These are phyloP conservation scores for Calonectria multiphialidica DNA, from an alignment of 2,329 filamentous ascomycete species.

Conservation along the genomic window DNA sequence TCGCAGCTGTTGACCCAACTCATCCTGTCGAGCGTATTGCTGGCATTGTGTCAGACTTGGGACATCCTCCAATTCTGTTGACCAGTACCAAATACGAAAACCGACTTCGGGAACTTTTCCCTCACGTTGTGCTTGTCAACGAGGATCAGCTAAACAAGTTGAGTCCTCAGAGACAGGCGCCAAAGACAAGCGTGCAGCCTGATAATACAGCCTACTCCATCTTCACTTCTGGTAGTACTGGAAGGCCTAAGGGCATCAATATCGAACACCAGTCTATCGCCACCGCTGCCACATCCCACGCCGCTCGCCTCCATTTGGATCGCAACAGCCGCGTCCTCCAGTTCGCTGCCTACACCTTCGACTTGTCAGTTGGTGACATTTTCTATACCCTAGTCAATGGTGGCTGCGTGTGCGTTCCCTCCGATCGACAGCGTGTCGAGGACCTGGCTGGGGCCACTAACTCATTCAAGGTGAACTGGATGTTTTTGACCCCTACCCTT, in stretches of 20 bases:
- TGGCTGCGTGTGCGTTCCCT: not conserved
- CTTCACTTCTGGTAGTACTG: not conserved
- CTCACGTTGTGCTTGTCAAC: not conserved
- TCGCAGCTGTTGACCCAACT: not conserved
- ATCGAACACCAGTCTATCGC: not conserved
- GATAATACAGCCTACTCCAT: not conserved
- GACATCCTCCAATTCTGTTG: not conserved
- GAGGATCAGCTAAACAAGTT: not conserved
- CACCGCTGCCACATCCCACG: not conserved
- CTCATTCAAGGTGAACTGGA: not conserved
- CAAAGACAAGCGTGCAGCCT: not conserved
- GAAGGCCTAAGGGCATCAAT: conserved; percentile 7
- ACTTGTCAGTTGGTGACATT: not conserved
- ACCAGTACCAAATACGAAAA: not conserved
- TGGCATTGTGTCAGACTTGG: not conserved
- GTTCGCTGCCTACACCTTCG: not conserved
- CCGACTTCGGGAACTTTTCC: not conserved
- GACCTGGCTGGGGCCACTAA: not conserved
- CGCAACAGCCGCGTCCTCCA: not conserved
- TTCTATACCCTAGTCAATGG: not conserved
- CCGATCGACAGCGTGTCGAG: not conserved
- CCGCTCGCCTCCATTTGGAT: not conserved
- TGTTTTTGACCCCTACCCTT: not conserved
- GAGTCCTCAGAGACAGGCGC: not conserved
- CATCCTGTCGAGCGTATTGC: not conserved